These are phyloP conservation scores for Apiospora sp. DNA, from an alignment of 2,329 filamentous ascomycete species.

Conservation along the genomic window DNA sequence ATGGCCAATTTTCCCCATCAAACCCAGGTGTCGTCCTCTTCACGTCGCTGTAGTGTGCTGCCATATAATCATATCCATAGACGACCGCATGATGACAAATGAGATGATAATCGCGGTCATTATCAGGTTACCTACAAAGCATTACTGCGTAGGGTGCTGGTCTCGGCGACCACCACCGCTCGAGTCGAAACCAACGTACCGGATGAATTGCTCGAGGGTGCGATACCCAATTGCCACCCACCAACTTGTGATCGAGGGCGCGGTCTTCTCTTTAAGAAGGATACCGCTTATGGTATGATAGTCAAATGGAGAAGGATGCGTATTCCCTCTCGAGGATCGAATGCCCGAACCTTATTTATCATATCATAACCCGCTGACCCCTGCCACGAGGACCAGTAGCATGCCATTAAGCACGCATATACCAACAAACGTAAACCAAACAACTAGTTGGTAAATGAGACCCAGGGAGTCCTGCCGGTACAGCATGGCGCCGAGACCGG, in stretches of 20 bases:
- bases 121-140: no score
- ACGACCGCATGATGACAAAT: neutral
- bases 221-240: neutral
- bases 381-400: constrained; percentile 59
- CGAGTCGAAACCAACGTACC: neutral
- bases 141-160: neutral
- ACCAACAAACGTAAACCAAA: constrained; percentile 52
- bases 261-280: neutral
- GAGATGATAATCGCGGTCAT: neutral
- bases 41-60: neutral
- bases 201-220: neutral
- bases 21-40: neutral
- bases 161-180: neutral
- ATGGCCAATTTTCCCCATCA: neutral
- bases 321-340: neutral
- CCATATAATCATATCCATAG: no score
- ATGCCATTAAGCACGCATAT: constrained; percentile 60
- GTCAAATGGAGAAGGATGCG: neutral
- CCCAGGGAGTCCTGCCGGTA: constrained; percentile 56
- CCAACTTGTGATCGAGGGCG: neutral
- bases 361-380: constrained; percentile 43
- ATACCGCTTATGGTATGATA: neutral
- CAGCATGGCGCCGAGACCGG: constrained; percentile 66
- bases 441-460: constrained; percentile 52
- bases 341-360: neutral